Percentiles rank a stretch among this genome's conserved stretches.
phyloP scores from a whole-genome alignment of 495 filamentous ascomycete species.

The Penicillium maclennaniae region DNA sequence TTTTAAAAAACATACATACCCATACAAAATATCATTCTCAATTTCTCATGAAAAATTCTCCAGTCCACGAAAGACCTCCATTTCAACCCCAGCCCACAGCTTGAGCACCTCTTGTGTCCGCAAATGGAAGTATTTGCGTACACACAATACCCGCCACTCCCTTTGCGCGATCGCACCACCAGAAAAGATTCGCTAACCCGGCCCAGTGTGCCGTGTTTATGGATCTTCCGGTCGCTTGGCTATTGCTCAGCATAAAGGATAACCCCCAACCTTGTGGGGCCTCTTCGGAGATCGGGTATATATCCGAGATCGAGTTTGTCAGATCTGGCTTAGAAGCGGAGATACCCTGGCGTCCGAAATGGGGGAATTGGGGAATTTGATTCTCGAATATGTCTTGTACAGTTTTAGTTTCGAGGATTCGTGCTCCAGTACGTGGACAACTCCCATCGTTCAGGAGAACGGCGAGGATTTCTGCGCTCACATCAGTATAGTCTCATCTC shows the following conservation, averaged over 20 bases:
- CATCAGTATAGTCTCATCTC: not conserved
- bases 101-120: too few relatives aligned
- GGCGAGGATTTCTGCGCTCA: conserved; percentile 34
- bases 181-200: conserved; percentile 58
- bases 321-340: too few relatives aligned
- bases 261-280: too few relatives aligned
- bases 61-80: too few relatives aligned
- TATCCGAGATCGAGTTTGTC: too few relatives aligned
- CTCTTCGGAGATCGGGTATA: too few relatives aligned
- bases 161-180: conserved; percentile 57
- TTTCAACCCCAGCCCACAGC: too few relatives aligned
- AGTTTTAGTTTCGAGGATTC: conserved; percentile 47
- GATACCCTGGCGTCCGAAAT: conserved; percentile 37
- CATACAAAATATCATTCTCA: too few relatives aligned
- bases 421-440: conserved; percentile 40
- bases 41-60: too few relatives aligned
- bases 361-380: conserved; percentile 53
- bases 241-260: too few relatives aligned
- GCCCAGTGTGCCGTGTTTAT: conserved; percentile 50
- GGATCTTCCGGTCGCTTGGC: conserved; percentile 20
- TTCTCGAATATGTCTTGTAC: conserved; percentile 59
- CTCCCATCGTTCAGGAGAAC: conserved; percentile 50
- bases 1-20: too few relatives aligned
- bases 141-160: conserved; percentile 46
- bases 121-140: too few relatives aligned